phyloP scores from a whole-genome alignment of 306 rosid genomes.

The Cotoneaster glaucophyllus region DNA sequence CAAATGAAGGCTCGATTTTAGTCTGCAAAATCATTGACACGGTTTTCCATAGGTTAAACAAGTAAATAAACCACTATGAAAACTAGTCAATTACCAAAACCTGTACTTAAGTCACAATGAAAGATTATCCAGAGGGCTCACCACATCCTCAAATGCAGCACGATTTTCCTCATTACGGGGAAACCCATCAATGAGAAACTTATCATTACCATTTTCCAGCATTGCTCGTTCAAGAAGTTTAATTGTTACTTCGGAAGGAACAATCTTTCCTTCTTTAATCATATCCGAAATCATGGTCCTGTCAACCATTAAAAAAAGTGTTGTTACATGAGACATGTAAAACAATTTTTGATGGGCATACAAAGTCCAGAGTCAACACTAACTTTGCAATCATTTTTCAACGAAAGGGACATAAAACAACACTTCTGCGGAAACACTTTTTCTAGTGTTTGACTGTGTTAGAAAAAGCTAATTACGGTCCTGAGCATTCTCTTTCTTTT shows the following conservation, averaged over 20 bases:
- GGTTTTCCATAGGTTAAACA: not conserved
- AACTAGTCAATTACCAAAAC: not conserved
- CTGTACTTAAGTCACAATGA: not conserved
- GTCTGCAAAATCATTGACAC: conserved; percentile 54
- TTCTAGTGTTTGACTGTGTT: not conserved
- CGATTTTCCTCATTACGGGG: conserved; percentile 99
- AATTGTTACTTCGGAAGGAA: conserved; percentile 92
- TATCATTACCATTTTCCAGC: conserved; percentile 63
- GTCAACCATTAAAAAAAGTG: conserved; percentile 24
- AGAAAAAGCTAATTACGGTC: not conserved
- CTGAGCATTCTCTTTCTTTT: not conserved
- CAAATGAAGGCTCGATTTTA: conserved; percentile 72
- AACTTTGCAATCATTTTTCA: not conserved
- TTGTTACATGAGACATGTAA: conserved; percentile 1
- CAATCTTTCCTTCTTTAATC: conserved; percentile 94
- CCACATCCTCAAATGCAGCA: conserved; percentile 93
- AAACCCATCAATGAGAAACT: conserved; percentile 96
- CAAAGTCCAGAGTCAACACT: not conserved
- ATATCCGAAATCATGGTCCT: conserved; percentile 95
- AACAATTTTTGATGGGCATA: not conserved
- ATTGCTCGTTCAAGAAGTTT: conserved; percentile 87
- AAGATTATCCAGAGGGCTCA: conserved; percentile 25
- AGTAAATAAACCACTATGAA: conserved; percentile 1
- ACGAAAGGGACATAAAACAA: not conserved
- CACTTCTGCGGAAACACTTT: not conserved